Base-by-base conservation (phyloP, 2,329 filamentous ascomycete genomes). In the Nothomitra cinnamomea region DNA sequence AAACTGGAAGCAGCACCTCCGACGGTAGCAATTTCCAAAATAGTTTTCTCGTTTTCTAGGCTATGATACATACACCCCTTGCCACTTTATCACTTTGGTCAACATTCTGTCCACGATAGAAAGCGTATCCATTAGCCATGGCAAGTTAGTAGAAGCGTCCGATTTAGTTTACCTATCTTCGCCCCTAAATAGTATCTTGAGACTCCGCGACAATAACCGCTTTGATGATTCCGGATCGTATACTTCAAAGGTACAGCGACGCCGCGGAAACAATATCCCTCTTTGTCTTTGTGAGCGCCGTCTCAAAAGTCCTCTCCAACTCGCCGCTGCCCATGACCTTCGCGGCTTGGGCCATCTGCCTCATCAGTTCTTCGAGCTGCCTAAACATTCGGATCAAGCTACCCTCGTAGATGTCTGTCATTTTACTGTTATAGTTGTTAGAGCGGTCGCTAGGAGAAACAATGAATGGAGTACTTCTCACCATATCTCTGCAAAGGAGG, bases 291-390 rank as follows among this genome's bases (percentile, higher is more conserved):
- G 77, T 75, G 60, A 98, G 71, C 57, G 87, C 84, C 60, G 81
- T 78, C 63, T 95, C 89, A 64, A 98, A 98, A 70, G 95, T 95
- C 65, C 82, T 78, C 63, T 89, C 85, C 54, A 98, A 73, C 62
- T 96, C 92, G 56, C 94, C 87, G 65, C 85, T 95, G 62, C 92
- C 92, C 92, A 98, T 98, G 58, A 95, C 90, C 71, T 95, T 96
- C 59, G 86, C 80, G 22, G 90, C 92, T 70, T 96, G 86, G 15
- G 85, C 90, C 78, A 96, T 94, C 68, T 98, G 92, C 59, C 92
- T 80, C 36, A 98, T 74, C 55, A 95, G 75, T 70, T 98, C 92
- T 69, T 98, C 92, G 32, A 98, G 75, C 19, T 92, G 85, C 53
- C 92, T 85, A 79, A 98, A 98, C 40, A 95, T 80, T 50, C 92